Percentiles rank a stretch among this genome's conserved stretches.
Evolutionary conservation across 768 basidiomycete genomes (phyloP).

Genomic region (Boletus tomentosulus): DNA sequence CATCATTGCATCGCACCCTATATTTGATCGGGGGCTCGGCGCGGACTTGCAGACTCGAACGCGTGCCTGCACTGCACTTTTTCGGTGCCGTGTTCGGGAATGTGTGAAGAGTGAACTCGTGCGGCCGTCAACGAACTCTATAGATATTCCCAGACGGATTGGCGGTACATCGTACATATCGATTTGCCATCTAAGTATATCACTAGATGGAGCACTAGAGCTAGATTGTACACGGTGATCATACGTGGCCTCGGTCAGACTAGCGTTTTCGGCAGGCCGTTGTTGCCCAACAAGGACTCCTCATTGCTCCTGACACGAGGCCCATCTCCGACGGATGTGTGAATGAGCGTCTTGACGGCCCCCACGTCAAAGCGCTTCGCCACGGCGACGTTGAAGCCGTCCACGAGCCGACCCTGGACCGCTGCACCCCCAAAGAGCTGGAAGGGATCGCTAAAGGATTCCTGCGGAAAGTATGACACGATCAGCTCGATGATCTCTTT

Average conservation of each 20-base stretch:
- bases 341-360: conserved; percentile 85
- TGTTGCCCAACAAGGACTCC: conserved; percentile 60
- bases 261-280: conserved; percentile 66
- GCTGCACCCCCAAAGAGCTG: conserved; percentile 47
- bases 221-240: neutral
- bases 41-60: neutral
- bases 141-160: too few species aligned
- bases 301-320: conserved; percentile 63
- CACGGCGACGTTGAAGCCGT: conserved; percentile 77
- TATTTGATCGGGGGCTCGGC: neutral
- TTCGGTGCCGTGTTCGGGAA: neutral
- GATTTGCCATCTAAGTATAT: neutral
- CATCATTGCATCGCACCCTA: neutral
- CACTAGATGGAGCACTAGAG: neutral
- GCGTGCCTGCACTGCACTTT: neutral
- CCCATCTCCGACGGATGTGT: conserved; percentile 90
- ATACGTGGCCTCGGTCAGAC: conserved; percentile 21
- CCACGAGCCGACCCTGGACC: conserved; percentile 48
- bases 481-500: conserved; percentile 74
- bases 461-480: conserved; percentile 82
- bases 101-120: too few species aligned
- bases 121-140: neutral
- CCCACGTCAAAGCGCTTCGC: conserved; percentile 70
- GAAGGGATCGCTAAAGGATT: conserved; percentile 74
- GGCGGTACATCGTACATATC: neutral